Base-by-base conservation (phyloP, 2,329 filamentous ascomycete species). In the Lachnellula hyalina region DNA sequence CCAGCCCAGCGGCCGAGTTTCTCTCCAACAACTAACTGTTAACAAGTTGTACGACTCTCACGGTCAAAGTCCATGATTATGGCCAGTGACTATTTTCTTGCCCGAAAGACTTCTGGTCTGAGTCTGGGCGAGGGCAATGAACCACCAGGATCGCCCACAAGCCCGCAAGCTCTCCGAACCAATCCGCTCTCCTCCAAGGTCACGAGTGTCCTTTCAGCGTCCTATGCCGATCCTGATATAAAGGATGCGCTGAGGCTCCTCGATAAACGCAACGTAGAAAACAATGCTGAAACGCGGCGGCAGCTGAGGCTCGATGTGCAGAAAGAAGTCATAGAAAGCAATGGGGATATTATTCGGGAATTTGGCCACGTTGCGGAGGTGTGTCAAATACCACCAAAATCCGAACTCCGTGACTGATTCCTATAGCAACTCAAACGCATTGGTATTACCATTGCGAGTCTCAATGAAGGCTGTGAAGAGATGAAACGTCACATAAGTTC, bases 211-310 rank as follows among this genome's bases (percentile, higher is more conserved):
- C 81, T 97, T 48, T 96, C 94, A 4, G 86, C 90, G 2, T 96
- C 93, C 0, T 96, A 96, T 73, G 88, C 91, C 6, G 94, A 97
- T 72, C 80, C 89, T 5, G 93, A 96, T 63, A 96, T 97, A 63
- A 84, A 90, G 61, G 89, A 96, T 75, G 86, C 91, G 14, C 75
- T 99, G 32, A 77, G 82, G 51, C 83, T 94, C 1, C 75, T 97
- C 19, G 93, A 96, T 71, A 75, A 82, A 49, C 81, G 89, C 36
- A 79, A 79, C 0, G 71, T 91, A 14, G 75, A 80, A 53, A 96
- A 96, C 68, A 89, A 84, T 12, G 79, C 89, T 9, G 88, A 92
- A 61, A 87, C 85, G 2, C 82, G 94, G 50, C 84, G 93, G 5
- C 86, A 89, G 55, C 74, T 97, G 15, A 84, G 92, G 15, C 73